These are phyloP conservation scores for Chenopodium berlandieri DNA, from an alignment of 148 eudicot species.

Conservation along the genomic window DNA sequence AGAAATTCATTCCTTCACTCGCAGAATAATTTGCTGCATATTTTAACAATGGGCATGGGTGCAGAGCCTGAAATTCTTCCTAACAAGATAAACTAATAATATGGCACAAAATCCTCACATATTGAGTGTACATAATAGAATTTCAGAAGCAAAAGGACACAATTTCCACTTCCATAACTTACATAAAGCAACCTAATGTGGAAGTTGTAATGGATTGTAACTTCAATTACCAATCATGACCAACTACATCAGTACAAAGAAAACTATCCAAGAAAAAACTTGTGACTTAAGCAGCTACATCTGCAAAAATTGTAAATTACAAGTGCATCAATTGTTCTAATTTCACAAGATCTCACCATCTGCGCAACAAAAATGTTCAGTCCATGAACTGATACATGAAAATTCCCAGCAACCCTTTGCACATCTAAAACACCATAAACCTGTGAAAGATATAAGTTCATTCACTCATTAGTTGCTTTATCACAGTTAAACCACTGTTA, in stretches of 20 bases:
- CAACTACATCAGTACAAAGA: not conserved
- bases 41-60: not conserved
- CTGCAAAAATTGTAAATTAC: not conserved
- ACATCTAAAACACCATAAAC: slow-evolving; percentile 92
- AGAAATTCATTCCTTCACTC: not conserved
- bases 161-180: not conserved
- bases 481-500: not conserved
- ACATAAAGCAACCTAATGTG: not conserved
- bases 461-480: slow-evolving; percentile 3
- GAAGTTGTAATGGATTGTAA: not conserved
- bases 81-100: not conserved
- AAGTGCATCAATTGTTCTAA: not conserved
- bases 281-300: slow-evolving; percentile 8
- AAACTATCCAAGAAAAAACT: slow-evolving; percentile 5
- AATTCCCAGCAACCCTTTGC: slow-evolving; percentile 99
- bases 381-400: slow-evolving; percentile 97
- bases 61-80: not conserved
- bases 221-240: not conserved
- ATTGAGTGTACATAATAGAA: not conserved
- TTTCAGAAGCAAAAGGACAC: not conserved
- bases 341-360: slow-evolving; percentile 59
- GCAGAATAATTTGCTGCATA: not conserved
- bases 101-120: not conserved
- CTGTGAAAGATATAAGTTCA: slow-evolving; percentile 44
- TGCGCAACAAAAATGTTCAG: slow-evolving; percentile 95